These are phyloP conservation scores for Mucor lusitanicus DNA, from an alignment of 371 early-diverging fungal species.

Conservation along the genomic window DNA sequence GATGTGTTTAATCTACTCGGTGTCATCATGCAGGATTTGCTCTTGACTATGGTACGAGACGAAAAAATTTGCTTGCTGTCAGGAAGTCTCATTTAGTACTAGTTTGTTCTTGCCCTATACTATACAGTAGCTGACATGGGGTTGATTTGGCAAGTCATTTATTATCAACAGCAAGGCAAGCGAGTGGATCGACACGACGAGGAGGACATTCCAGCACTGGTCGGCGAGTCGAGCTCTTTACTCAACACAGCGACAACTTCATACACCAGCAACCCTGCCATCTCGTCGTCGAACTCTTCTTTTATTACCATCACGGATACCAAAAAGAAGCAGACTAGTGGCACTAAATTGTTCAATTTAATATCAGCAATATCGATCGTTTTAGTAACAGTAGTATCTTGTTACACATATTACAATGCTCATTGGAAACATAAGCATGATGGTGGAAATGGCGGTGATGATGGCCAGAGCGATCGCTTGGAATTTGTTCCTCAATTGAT, in stretches of 20 bases:
- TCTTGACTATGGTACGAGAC: conserved; percentile 59
- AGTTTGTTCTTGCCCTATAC: conserved; percentile 50
- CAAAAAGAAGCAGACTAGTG: conserved; percentile 4
- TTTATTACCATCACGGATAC: neutral
- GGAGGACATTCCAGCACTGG: neutral
- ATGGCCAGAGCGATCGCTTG: neutral
- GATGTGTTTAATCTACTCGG: conserved; percentile 82
- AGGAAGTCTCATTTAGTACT: neutral
- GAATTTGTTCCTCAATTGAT: conserved; percentile 31
- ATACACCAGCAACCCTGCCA: neutral
- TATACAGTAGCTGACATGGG: conserved; percentile 56
- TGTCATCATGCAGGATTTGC: conserved; percentile 70
- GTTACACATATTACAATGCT: conserved; percentile 23
- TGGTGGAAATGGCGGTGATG: neutral
- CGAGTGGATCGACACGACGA: neutral
- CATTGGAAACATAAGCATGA: conserved; percentile 1
- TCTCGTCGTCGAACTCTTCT: conserved; percentile 3
- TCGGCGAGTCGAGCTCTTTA: neutral
- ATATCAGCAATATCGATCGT: conserved; percentile 16
- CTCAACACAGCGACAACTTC: neutral
- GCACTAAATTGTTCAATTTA: conserved; percentile 10
- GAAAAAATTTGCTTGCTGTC: neutral
- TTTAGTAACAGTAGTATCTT: conserved; percentile 20
- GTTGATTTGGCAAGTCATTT: conserved; percentile 55
- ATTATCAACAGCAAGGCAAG: conserved; percentile 37